Conservation (phyloP, 1,284 basidiomycete species). For the Puccinia triticina region DNA sequence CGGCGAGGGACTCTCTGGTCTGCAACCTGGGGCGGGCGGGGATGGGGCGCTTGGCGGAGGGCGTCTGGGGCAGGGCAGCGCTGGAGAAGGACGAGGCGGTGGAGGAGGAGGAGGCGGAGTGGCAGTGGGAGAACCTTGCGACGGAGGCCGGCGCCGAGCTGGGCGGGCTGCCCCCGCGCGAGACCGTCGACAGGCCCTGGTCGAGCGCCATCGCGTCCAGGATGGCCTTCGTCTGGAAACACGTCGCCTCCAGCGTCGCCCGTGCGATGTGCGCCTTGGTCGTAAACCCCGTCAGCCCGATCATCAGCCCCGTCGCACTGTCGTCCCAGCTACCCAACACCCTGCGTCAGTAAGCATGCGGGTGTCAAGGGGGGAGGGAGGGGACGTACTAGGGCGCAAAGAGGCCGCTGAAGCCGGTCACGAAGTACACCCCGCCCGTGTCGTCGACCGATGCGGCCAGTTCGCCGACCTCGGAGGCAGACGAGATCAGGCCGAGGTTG, state of each 20-base stretch:
- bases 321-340: constrained; percentile 75
- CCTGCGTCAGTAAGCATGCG: not conserved
- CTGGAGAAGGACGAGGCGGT: not conserved
- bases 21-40: constrained; percentile 55
- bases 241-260: constrained; percentile 83
- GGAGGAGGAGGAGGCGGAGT: constrained; percentile 27
- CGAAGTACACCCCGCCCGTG: constrained; percentile 94
- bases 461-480: constrained; percentile 80
- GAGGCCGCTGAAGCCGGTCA: constrained; percentile 90
- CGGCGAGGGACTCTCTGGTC: not conserved
- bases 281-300: constrained; percentile 87
- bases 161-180: not conserved
- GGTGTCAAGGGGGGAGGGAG: not conserved
- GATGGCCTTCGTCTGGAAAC: constrained; percentile 84
- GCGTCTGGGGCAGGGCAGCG: constrained; percentile 5
- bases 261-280: constrained; percentile 91
- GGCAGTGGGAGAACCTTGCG: not conserved
- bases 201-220: constrained; percentile 91
- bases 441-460: constrained; percentile 77
- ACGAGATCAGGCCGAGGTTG: constrained; percentile 78
- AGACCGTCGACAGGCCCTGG: constrained; percentile 61
- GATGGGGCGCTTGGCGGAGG: not conserved
- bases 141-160: not conserved
- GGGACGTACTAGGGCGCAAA: constrained; percentile 68
- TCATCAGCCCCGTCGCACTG: constrained; percentile 77